Evolutionary conservation across 2,329 filamentous ascomycete species (phyloP), one percentile per base, ranked within the genome.

Genomic region (Eurotiales sp.): DNA sequence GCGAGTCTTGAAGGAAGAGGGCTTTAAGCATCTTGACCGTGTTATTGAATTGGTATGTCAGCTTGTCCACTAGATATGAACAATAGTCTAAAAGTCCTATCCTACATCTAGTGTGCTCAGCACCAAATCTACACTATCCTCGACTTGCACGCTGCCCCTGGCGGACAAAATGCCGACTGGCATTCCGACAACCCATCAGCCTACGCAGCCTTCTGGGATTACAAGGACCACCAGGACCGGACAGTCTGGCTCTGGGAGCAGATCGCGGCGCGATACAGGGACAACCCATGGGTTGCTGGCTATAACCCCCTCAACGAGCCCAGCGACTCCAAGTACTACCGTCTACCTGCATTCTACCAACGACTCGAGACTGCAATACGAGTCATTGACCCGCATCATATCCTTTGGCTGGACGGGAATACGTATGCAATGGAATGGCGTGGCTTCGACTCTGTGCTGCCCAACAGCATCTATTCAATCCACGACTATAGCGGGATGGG

Each of bases 281-380:
- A 59, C 25, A 76, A 78, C 52, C 57, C 71, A 3, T 76, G 71
- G 67, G 68, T 77, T n/a, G 77, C 77, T 3, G 77, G 76, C 2
- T 79, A 78, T 56, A 79, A 79, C 51, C 74, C 75, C 2, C 70
- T 79, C 34, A 79, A 79, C 55, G 77, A 79, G 57, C 77, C 76
- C 3, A 72, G 70, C 46, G 77, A 79, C 54, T 71, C 77, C 0
- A 57, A 73, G 48, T 75, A 78, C 53, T 62, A 66, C 37, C 67
- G 74, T 1, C 66, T 78, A 0, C 72, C 69, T 7, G 67, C 65
- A 0, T 79, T 75, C 58, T 79, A 78, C 55, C 66, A 71, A 4
- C 64, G 74, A 0, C 58, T 77, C 0, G 76, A 78, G 55, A 71
- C 71, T 36, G 72, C 68, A 2, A 76, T 79, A 50, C 67, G 76